A percentile compares a stretch with the other conserved stretches of the same genome.
phyloP scores from a whole-genome alignment of 345 rosid species.

The Euphorbia peplus region DNA sequence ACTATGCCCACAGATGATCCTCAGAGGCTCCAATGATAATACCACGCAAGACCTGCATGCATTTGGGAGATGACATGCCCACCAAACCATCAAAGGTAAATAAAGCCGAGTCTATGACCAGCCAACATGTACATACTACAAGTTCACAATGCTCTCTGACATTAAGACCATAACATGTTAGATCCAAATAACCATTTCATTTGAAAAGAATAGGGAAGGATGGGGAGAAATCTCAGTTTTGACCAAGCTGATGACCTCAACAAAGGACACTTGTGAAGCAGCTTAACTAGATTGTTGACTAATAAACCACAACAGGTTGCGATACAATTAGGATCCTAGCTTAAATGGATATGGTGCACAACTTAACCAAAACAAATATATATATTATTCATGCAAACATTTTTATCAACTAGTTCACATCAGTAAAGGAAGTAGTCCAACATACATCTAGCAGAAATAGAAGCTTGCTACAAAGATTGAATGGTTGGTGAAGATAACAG shows the following conservation, averaged over 20 bases:
- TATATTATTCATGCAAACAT: conserved; percentile 17
- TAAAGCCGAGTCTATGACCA: conserved; percentile 30
- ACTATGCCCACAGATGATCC: conserved; percentile 40
- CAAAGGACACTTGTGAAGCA: conserved; percentile 10
- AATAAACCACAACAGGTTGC: conserved; percentile 10
- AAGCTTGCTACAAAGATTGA: conserved; percentile 53
- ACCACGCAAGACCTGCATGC: conserved; percentile 46
- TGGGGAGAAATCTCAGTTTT: neutral
- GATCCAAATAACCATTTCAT: neutral
- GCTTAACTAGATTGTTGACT: neutral
- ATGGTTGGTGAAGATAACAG: conserved; percentile 45
- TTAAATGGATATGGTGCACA: neutral
- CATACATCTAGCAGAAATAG: conserved; percentile 60
- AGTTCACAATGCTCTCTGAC: conserved; percentile 7
- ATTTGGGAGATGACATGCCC: conserved; percentile 42
- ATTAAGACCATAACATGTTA: neutral
- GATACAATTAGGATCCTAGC: conserved; percentile 3
- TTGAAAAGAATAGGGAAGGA: neutral
- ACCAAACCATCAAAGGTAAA: conserved; percentile 35
- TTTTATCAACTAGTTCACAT: conserved; percentile 22
- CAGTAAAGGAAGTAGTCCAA: conserved; percentile 41
- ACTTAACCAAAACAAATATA: conserved; percentile 5
- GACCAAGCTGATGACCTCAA: conserved; percentile 11
- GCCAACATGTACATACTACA: conserved; percentile 12
- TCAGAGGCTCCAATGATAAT: conserved; percentile 38